Evolutionary conservation across 805 yeast genomes (phyloP).

Genomic region (Millerozyma miso): DNA sequence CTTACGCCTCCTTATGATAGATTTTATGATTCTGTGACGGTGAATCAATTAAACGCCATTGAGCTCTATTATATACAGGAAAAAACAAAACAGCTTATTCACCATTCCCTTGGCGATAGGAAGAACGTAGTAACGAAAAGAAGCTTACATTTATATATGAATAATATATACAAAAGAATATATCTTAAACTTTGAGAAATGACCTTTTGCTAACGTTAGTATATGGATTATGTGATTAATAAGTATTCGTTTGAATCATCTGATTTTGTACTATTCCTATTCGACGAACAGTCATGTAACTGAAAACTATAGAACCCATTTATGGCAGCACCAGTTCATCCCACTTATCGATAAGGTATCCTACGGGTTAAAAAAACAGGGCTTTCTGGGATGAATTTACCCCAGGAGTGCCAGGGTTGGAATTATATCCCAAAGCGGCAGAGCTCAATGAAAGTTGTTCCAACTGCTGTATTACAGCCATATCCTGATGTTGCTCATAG

Average conservation of each 20-base stretch:
- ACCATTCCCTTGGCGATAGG: too few relatives aligned
- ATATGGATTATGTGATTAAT: too few relatives aligned
- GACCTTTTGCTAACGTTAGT: too few relatives aligned
- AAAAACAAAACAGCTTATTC: too few relatives aligned
- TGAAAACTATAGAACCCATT: too few relatives aligned
- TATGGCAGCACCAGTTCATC: too few relatives aligned
- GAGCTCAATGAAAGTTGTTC: constrained; percentile 44
- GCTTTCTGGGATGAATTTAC: constrained; percentile 18
- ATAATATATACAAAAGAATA: background rate
- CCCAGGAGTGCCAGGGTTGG: constrained; percentile 40
- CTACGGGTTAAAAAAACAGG: constrained; percentile 17
- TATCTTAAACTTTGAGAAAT: background rate
- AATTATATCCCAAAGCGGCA: constrained; percentile 43
- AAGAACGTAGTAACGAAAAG: too few relatives aligned
- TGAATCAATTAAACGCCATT: background rate
- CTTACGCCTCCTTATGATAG: background rate
- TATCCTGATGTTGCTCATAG: constrained; percentile 21
- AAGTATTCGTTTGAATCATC: too few relatives aligned
- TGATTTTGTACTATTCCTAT: too few relatives aligned
- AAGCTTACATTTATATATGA: background rate
- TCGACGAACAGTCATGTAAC: too few relatives aligned
- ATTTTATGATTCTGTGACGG: background rate
- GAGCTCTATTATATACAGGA: background rate
- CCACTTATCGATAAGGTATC: too few relatives aligned
- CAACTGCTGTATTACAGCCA: constrained; percentile 41